Conservation (phyloP, 805 yeast genomes). For the Ogataea nitratoaversa region DNA sequence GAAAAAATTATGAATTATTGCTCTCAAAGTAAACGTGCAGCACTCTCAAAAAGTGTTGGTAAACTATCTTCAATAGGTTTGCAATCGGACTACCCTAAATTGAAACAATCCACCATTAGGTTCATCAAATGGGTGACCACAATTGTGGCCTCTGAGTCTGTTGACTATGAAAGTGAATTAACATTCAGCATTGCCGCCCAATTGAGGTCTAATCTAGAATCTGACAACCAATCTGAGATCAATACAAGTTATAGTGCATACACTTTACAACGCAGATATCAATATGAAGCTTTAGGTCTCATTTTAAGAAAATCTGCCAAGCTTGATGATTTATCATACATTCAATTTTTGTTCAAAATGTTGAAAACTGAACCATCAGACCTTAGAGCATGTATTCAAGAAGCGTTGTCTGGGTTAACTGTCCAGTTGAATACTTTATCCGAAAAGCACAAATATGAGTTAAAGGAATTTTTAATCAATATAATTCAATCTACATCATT, state of each 20-base stretch:
- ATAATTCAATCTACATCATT: constrained; percentile 14
- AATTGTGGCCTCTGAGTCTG: constrained; percentile 11
- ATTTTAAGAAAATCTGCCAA: constrained; percentile 45
- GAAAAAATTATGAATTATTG: constrained; percentile 51
- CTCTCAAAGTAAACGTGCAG: constrained; percentile 49
- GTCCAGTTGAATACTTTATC: constrained; percentile 42
- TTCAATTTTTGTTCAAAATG: constrained; percentile 69
- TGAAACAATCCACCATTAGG: constrained; percentile 54
- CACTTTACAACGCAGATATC: constrained; percentile 50
- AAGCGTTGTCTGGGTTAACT: constrained; percentile 58
- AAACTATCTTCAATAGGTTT: constrained; percentile 58
- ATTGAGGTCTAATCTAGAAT: constrained; percentile 44
- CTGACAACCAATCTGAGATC: constrained; percentile 32
- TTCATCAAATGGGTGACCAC: constrained; percentile 61
- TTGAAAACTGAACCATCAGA: constrained; percentile 61
- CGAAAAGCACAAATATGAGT: constrained; percentile 31
- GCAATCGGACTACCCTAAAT: constrained; percentile 44
- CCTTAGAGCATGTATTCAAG: constrained; percentile 65
- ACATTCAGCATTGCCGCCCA: constrained; percentile 45
- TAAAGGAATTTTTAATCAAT: constrained; percentile 35
- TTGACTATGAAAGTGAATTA: constrained; percentile 24
- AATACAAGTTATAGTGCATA: constrained; percentile 19
- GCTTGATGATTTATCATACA: constrained; percentile 44
- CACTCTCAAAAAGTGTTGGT: constrained; percentile 38
- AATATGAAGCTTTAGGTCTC: constrained; percentile 77